Evolutionary conservation across 2,329 filamentous ascomycete genomes (phyloP).

Genomic region (Hypoxylon sp.): DNA sequence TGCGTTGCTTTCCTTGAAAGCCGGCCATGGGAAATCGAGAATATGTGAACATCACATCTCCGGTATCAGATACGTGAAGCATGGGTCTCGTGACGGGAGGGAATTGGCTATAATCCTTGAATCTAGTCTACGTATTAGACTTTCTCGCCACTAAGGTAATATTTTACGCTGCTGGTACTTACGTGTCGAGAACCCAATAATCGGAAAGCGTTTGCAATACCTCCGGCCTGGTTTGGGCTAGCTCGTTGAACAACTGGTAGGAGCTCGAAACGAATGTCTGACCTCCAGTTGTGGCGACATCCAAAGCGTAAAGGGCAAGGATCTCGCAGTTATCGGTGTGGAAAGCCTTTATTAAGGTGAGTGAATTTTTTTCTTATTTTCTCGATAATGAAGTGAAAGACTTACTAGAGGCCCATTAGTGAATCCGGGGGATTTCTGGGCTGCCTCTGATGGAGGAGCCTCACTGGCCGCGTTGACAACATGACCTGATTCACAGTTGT

Average conservation of each 20-base stretch:
- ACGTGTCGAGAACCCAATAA: constrained; percentile 39
- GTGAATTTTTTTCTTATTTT: background rate
- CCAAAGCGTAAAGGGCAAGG: constrained; percentile 31
- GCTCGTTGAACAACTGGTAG: constrained; percentile 35
- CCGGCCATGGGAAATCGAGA: constrained; percentile 41
- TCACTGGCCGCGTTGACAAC: constrained; percentile 21
- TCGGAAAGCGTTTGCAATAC: constrained; percentile 34
- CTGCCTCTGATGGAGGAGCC: constrained; percentile 14
- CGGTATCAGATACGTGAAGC: constrained; percentile 32
- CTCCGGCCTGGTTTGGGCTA: constrained; percentile 28
- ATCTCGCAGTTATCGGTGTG: constrained; percentile 40
- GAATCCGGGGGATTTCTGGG: constrained; percentile 29
- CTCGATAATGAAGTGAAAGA: background rate
- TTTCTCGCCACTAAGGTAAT: background rate
- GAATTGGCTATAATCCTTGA: constrained; percentile 32
- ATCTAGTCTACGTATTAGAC: constrained; percentile 6
- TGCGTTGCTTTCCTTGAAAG: constrained; percentile 25
- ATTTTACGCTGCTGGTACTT: constrained; percentile 2
- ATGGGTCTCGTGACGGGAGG: constrained; percentile 31
- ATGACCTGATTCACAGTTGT: constrained; percentile 11
- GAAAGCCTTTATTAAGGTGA: constrained; percentile 28
- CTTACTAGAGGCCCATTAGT: constrained; percentile 30
- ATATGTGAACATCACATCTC: constrained; percentile 34
- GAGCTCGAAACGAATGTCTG: constrained; percentile 35
- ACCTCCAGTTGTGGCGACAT: constrained; percentile 33